Percentiles rank a stretch among this genome's conserved stretches.
Evolutionary conservation across 2,329 filamentous ascomycete species (phyloP).

Genomic region (Penicillium sp.): DNA sequence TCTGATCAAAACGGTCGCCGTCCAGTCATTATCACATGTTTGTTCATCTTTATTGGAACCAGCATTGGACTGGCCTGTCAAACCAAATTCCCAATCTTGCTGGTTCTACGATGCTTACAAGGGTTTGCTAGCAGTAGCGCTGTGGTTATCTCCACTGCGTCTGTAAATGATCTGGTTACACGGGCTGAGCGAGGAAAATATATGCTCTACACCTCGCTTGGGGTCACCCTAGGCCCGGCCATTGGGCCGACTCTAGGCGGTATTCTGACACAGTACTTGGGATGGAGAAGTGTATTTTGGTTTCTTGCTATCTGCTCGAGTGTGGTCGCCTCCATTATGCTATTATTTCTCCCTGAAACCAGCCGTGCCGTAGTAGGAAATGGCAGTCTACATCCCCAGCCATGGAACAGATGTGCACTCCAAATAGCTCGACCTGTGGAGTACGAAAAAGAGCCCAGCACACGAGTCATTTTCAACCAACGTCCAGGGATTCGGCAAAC

Average conservation of each 20-base stretch:
- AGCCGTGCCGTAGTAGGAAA: slow-evolving; percentile 36
- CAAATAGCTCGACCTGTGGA: not conserved
- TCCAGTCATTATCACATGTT: not conserved
- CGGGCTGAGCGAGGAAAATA: slow-evolving; percentile 6
- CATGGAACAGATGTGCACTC: slow-evolving; percentile 12
- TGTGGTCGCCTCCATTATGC: slow-evolving; percentile 21
- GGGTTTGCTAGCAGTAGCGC: slow-evolving; percentile 1
- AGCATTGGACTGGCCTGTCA: slow-evolving; percentile 7
- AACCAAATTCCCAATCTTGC: not conserved
- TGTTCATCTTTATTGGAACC: slow-evolving; percentile 1
- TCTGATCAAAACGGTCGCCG: slow-evolving; percentile 8
- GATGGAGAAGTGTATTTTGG: slow-evolving; percentile 9
- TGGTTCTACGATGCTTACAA: slow-evolving; percentile 9
- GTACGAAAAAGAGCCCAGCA: not conserved
- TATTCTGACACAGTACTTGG: slow-evolving; percentile 4
- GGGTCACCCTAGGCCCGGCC: not conserved
- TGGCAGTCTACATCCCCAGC: slow-evolving; percentile 22
- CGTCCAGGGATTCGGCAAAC: not conserved
- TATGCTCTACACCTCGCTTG: not conserved
- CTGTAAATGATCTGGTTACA: not conserved
- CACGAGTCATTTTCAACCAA: not conserved
- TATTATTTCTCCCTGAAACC: slow-evolving; percentile 30
- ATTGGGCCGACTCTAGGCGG: slow-evolving; percentile 7
- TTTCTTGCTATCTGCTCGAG: slow-evolving; percentile 14
- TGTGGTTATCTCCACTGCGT: not conserved